Evolutionary conservation across 2,329 filamentous ascomycete genomes (phyloP).

Genomic region (Aaosphaeria arxii): DNA sequence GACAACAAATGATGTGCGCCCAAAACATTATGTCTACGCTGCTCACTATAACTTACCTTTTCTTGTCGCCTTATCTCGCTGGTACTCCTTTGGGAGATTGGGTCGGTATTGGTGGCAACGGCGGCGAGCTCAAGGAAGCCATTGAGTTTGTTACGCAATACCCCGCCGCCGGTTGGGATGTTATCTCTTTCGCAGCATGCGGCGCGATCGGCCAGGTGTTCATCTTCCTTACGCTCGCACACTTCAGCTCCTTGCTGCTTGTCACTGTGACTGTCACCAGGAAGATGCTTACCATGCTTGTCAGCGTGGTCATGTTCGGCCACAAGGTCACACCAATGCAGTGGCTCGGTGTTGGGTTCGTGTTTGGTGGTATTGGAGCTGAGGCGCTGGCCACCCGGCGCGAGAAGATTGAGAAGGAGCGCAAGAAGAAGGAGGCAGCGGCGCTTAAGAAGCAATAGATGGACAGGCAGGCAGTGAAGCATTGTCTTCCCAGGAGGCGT

Average conservation of each 20-base stretch:
- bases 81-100: constrained; percentile 48
- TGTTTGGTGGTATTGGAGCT: constrained; percentile 92
- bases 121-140: constrained; percentile 75
- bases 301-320: constrained; percentile 92
- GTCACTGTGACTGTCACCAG: constrained; percentile 96
- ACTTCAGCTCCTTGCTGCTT: constrained; percentile 86
- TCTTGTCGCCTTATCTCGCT: constrained; percentile 77
- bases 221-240: constrained; percentile 88
- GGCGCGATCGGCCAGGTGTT: constrained; percentile 95
- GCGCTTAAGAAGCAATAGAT: constrained; percentile 11
- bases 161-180: constrained; percentile 80
- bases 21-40: constrained; percentile 85
- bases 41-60: constrained; percentile 72
- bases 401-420: constrained; percentile 81
- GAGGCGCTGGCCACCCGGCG: constrained; percentile 77
- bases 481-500: no score
- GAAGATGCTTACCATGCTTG: constrained; percentile 99
- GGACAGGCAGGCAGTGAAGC: no score
- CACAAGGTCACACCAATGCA: constrained; percentile 85
- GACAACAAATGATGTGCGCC: constrained; percentile 99
- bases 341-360: constrained; percentile 86
- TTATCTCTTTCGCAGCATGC: constrained; percentile 84
- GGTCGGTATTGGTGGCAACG: constrained; percentile 44
- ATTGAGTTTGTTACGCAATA: constrained; percentile 76
- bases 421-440: constrained; percentile 47